Evolutionary conservation across 225 moss, liverwort and hornwort species (phyloP).

Genomic region (Polytrichum commune): DNA sequence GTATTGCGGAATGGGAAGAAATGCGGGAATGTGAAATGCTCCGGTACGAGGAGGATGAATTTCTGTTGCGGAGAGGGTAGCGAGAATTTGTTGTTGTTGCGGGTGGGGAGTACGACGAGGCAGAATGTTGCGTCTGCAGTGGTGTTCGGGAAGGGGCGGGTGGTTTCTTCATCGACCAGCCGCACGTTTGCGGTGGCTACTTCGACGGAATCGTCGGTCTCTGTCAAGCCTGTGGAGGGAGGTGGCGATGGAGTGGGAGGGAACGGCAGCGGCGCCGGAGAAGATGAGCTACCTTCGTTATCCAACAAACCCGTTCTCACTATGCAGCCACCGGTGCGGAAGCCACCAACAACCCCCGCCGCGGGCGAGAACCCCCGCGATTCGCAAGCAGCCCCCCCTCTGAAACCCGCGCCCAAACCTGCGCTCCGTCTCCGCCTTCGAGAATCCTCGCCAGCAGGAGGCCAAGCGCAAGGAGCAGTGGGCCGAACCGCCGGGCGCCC

Average conservation of each 20-base stretch:
- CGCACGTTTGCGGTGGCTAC: conserved; percentile 34
- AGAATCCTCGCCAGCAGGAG: background rate
- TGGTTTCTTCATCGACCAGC: conserved; percentile 15
- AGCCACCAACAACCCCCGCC: background rate
- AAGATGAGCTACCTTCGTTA: conserved; percentile 14
- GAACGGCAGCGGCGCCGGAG: background rate
- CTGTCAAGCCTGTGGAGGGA: conserved; percentile 31
- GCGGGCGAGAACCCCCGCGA: conserved; percentile 14
- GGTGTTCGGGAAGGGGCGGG: conserved; percentile 7
- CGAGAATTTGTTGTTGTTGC: conserved; percentile 17
- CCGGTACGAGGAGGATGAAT: background rate
- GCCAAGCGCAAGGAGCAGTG: background rate
- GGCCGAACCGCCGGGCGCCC: too few relatives aligned
- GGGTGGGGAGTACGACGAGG: conserved; percentile 24
- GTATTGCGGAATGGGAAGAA: background rate
- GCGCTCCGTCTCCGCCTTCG: conserved; percentile 8
- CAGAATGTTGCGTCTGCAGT: conserved; percentile 19
- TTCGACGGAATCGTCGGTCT: conserved; percentile 39
- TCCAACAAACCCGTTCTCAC: conserved; percentile 34
- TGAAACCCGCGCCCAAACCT: conserved; percentile 42
- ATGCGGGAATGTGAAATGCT: conserved; percentile 1
- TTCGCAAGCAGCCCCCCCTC: conserved; percentile 29
- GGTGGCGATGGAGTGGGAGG: conserved; percentile 9
- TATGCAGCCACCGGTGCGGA: conserved; percentile 24
- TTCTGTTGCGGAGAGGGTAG: conserved; percentile 3